Conservation (phyloP, 2,329 filamentous ascomycete genomes). For the Verticillium longisporum region DNA sequence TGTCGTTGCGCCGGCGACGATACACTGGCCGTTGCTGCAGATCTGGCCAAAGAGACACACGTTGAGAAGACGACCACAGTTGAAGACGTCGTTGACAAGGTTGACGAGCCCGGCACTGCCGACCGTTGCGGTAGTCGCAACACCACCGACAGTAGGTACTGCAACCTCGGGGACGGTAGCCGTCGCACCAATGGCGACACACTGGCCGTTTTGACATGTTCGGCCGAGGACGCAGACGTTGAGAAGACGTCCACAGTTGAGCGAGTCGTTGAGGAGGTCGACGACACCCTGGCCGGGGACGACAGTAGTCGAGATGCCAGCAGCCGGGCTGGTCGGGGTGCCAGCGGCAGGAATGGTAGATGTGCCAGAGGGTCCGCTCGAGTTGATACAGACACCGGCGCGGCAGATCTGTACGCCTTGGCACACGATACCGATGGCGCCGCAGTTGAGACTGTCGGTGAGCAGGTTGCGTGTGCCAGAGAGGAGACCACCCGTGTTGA, state of each 20-base stretch:
- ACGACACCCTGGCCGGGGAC: not conserved
- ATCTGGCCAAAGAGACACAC: not conserved
- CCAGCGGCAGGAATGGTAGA: not conserved
- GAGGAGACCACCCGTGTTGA: constrained; percentile 1
- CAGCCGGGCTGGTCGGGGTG: not conserved
- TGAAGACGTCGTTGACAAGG: not conserved
- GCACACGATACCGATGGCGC: not conserved
- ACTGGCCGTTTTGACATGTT: not conserved
- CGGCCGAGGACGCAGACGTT: not conserved
- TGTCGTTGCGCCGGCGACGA: not conserved
- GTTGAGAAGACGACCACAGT: constrained; percentile 1
- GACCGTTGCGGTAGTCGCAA: not conserved
- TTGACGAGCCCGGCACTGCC: not conserved
- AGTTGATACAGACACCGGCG: not conserved
- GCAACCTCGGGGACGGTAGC: not conserved
- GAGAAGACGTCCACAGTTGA: not conserved
- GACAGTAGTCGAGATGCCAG: not conserved
- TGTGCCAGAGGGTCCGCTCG: not conserved
- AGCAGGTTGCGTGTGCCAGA: not conserved
- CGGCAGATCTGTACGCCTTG: not conserved
- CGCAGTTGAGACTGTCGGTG: constrained; percentile 1
- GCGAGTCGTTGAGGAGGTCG: not conserved
- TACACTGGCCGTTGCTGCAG: not conserved
- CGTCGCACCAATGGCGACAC: not conserved
- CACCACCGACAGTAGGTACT: not conserved